Base-by-base conservation (phyloP, 371 early-diverging fungal species). In the Sporodiniella umbellata region DNA sequence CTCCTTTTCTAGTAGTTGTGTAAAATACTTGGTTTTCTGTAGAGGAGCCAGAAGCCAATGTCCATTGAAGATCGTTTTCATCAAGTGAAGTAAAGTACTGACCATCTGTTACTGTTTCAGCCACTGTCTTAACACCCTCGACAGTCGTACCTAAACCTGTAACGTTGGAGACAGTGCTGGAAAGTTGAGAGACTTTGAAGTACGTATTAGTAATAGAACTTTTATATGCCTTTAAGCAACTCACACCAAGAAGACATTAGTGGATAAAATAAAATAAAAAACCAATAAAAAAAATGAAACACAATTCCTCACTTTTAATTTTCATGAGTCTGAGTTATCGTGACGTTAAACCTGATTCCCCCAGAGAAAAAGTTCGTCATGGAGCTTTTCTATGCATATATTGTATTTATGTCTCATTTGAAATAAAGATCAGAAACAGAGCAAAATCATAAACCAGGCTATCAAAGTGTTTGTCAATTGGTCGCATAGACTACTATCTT, bases 21-120 rank as follows among this genome's bases (percentile, higher is more conserved):
- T 95, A 94, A 57, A 92, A 85, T 8, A 93, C 89, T 66, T 93
- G 92, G 46, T 87, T 91, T 72, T 94, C 96, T 6, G 94, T 93
- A 11, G 91, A 86, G 18, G 84, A 83, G 46, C 88, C 87, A 50
- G 78, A 68, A 26, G 87, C 81, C 31, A 78, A 68, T 11, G 81
- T 79, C 90, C 90, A 89, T 17, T 83, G 80, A 39, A 87, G 76
- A 68, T 90, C 91, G 49, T 83, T 60, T 30, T 72, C 72, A 35
- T 70, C 66, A 33, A 85, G 58, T 28, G 82, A 76, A 31, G 75
- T 73, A 58, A 57, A 85, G 48, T 78, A 75, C 49, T 80, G 72
- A 23, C 77, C 78, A 62, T 80, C 73, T 48, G 71, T 72, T 52
- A 64, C 76, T 39, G 81, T 70, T 2, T 80, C 77, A 42, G 79